Conservation (phyloP, 208 protist genomes). For the Porcisia hertigi region DNA sequence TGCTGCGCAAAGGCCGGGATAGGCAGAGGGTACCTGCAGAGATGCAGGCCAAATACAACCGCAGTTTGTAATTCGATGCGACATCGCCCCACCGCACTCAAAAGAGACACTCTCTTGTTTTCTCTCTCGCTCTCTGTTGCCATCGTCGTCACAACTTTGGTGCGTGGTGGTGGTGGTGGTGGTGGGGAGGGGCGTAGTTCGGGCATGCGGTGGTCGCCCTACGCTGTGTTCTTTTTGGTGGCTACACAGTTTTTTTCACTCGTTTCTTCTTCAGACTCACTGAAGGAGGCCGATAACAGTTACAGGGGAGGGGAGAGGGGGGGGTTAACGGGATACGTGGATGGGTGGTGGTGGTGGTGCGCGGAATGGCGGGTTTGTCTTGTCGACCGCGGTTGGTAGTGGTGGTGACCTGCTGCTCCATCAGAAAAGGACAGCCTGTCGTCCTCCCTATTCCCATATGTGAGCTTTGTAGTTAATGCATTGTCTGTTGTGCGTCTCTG, state of each 20-base stretch:
- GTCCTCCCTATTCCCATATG: background rate
- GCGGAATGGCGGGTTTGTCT: background rate
- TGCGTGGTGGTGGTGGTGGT: background rate
- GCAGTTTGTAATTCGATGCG: slow-evolving; percentile 38
- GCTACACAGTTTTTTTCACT: background rate
- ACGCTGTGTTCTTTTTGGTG: background rate
- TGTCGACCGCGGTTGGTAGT: background rate
- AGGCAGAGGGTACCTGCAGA: slow-evolving; percentile 48
- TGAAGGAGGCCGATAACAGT: background rate
- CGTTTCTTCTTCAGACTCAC: background rate
- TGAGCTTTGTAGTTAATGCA: background rate
- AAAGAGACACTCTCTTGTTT: background rate
- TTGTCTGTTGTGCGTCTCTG: background rate
- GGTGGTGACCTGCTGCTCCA: background rate
- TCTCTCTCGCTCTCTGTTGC: background rate
- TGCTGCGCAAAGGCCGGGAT: slow-evolving; percentile 72
- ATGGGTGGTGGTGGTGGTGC: background rate
- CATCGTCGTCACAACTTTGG: background rate
- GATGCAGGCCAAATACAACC: slow-evolving; percentile 58
- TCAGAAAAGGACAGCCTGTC: background rate
- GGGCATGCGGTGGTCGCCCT: background rate
- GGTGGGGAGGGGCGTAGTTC: background rate
- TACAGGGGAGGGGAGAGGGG: background rate
- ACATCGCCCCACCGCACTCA: too few species aligned
- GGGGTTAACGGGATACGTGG: background rate